A percentile compares a stretch with the other conserved stretches of the same genome.
Evolutionary conservation across 768 basidiomycete species (phyloP).

Genomic region (Phlebiopsis gigantea): DNA sequence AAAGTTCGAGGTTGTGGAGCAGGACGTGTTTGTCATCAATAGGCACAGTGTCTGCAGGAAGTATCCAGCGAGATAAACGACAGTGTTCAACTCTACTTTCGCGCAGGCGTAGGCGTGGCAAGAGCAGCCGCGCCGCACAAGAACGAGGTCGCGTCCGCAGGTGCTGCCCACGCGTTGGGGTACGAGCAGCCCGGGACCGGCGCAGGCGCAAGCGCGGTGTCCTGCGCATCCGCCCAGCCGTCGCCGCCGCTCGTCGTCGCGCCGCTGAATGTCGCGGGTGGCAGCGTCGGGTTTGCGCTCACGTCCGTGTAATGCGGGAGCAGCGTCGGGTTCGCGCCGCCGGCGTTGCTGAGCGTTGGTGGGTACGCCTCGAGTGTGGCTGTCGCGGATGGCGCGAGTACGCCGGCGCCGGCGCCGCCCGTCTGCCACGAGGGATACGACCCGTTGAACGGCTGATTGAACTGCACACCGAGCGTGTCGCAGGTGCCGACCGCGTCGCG

Average conservation of each 20-base stretch:
- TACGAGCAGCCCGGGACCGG: conserved; percentile 61
- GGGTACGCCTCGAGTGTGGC: conserved; percentile 49
- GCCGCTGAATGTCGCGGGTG: conserved; percentile 46
- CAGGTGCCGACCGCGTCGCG: conserved; percentile 64
- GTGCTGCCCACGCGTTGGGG: conserved; percentile 46
- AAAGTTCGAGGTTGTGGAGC: neutral
- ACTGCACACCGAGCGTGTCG: conserved; percentile 38
- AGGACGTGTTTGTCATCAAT: neutral
- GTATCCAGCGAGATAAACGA: neutral
- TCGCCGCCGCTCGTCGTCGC: conserved; percentile 33
- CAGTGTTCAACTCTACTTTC: neutral
- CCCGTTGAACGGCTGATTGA: conserved; percentile 43
- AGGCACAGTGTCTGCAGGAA: neutral
- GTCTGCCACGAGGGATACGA: conserved; percentile 62
- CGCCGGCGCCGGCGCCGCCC: conserved; percentile 52
- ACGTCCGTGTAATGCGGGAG: conserved; percentile 67
- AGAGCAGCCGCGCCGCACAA: conserved; percentile 17
- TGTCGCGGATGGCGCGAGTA: conserved; percentile 37
- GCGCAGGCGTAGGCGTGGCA: conserved; percentile 8
- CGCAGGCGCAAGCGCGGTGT: conserved; percentile 50
- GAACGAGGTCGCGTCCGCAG: conserved; percentile 14
- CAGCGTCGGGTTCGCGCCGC: conserved; percentile 30
- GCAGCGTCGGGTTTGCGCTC: conserved; percentile 49
- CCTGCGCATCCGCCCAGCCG: conserved; percentile 54
- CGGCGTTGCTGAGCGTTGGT: conserved; percentile 41